Evolutionary conservation across 2,329 filamentous ascomycete genomes (phyloP), one percentile per base, ranked within the genome.

Genomic region (Fusarium tupiense): DNA sequence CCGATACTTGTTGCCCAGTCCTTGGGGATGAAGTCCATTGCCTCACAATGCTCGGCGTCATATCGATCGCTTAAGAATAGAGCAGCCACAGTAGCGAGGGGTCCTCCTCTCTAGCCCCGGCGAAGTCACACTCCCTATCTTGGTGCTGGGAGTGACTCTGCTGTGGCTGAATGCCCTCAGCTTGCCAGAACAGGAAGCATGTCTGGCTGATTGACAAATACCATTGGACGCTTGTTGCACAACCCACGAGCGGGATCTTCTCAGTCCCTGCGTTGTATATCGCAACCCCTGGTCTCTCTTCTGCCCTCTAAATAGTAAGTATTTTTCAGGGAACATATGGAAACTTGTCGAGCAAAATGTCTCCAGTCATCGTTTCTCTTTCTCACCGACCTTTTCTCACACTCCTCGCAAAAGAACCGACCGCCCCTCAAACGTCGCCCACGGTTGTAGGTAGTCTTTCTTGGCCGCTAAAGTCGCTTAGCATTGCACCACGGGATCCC

Each of bases 101-200:
- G 52, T 43, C 52, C 47, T n/a, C 24, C 46, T 66, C 69, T 57
- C 49, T 43, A 73, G 72, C 60, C 66, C 57, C 47, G 64, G 38
- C 22, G 46, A 67, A 59, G 61, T 61, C 44, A 22, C 61, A 29
- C 26, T 47, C 53, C 49, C n/a, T 33, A 16, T 6, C 29, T 41
- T 22, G 38, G 56, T 46, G 29, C 49, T 16, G 40, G 31, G 38
- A 61, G 63, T 53, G 44, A 66, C 66, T 58, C 68, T 62, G 35
- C 54, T 61, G 72, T 67, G 61, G 73, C 67, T 66, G 58, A 67
- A 76, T 73, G 33, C 66, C 60, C 29, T 77, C 63, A 70, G 63
- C 33, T 66, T 78, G 40, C 77, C 77, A 46, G 69, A 78, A 76
- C 67, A 72, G 75, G 77, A 78, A 78, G 74, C 65, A 46, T 68